Percentiles rank a stretch among this genome's conserved stretches.
These are phyloP conservation scores for Lodderomyces orthopsilosis DNA, from an alignment of 1,139 yeast genomes.

Conservation along the genomic window DNA sequence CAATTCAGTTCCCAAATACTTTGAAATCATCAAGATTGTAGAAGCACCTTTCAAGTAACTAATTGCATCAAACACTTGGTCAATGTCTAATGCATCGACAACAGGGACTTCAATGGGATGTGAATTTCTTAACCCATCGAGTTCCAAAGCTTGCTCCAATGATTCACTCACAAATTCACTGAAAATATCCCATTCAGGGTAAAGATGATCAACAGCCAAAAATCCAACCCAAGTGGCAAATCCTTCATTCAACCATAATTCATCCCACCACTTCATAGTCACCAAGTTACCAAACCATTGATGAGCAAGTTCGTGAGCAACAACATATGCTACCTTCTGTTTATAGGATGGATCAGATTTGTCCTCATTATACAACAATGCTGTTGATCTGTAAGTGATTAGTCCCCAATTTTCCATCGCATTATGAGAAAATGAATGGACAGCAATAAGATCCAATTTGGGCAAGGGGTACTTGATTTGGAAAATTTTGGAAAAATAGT, in stretches of 20 bases:
- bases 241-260: conserved; percentile 88
- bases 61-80: conserved; percentile 82
- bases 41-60: conserved; percentile 85
- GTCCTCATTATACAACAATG: conserved; percentile 62
- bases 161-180: conserved; percentile 67
- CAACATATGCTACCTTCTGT: conserved; percentile 81
- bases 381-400: conserved; percentile 78
- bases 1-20: conserved; percentile 61
- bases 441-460: conserved; percentile 73
- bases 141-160: conserved; percentile 64
- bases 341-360: conserved; percentile 66
- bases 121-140: conserved; percentile 72
- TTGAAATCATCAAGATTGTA: conserved; percentile 66
- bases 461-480: conserved; percentile 70
- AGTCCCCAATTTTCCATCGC: conserved; percentile 95
- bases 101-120: conserved; percentile 91
- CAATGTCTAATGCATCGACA: conserved; percentile 73
- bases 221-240: conserved; percentile 88
- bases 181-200: conserved; percentile 88
- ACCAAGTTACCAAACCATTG: conserved; percentile 94
- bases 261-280: conserved; percentile 96
- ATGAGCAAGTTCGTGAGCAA: conserved; percentile 87
- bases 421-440: conserved; percentile 73
- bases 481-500: conserved; percentile 62
- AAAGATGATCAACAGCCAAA: conserved; percentile 71